Conservation (phyloP, 176 grass and related monocot genomes). For the Pontederia paniculata region DNA sequence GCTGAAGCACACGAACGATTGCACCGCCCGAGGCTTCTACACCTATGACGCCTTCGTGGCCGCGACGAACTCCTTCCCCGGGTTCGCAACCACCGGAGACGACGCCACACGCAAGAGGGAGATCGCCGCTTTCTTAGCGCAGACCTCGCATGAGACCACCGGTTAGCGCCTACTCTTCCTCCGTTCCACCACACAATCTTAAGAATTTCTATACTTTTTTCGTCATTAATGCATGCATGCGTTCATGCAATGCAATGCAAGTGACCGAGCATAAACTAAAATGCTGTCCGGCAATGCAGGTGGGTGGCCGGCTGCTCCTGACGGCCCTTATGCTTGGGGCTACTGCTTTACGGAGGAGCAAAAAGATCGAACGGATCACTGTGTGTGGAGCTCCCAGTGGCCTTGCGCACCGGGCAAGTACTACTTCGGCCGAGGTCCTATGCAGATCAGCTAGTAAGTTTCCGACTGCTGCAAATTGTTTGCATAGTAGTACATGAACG, state of each 20-base stretch:
- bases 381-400: neutral
- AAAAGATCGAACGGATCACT: neutral
- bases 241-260: neutral
- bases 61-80: slow-evolving; percentile 28
- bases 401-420: neutral
- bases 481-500: neutral
- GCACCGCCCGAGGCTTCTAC: slow-evolving; percentile 39
- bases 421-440: neutral
- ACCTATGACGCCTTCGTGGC: slow-evolving; percentile 33
- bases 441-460: neutral
- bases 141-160: slow-evolving; percentile 58
- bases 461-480: too few species aligned
- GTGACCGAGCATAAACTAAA: neutral
- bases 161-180: slow-evolving; percentile 23
- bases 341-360: neutral
- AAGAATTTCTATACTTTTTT: neutral
- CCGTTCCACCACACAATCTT: too few species aligned
- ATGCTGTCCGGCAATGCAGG: neutral
- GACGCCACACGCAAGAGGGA: slow-evolving; percentile 11
- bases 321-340: neutral
- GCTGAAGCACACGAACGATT: slow-evolving; percentile 32
- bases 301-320: neutral
- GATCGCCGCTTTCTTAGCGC: slow-evolving; percentile 49
- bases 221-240: neutral
- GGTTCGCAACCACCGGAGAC: slow-evolving; percentile 29